A percentile compares a stretch with the other conserved stretches of the same genome.
These are phyloP conservation scores for Neurospora discreta DNA, from an alignment of 495 filamentous ascomycete species.

Conservation along the genomic window DNA sequence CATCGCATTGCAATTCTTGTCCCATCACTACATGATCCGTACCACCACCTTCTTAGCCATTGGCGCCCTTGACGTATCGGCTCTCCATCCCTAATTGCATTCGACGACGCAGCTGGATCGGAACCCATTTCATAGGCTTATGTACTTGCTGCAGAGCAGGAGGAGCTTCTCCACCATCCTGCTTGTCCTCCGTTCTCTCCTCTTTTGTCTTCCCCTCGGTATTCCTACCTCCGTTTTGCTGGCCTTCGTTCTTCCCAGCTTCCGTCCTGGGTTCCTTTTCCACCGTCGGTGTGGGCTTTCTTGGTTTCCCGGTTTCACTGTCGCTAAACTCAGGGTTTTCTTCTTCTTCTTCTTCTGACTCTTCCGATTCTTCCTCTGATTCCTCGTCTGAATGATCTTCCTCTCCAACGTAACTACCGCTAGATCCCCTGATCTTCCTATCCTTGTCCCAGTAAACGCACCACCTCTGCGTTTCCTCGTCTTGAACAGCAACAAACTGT, in stretches of 20 bases:
- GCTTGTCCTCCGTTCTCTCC: conserved; percentile 2
- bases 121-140: conserved; percentile 13
- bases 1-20: background rate
- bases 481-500: conserved; percentile 32
- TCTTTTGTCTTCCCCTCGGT: conserved; percentile 1
- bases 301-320: background rate
- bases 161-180: background rate
- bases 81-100: conserved; percentile 30
- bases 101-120: conserved; percentile 19
- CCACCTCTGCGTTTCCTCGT: conserved; percentile 32
- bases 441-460: conserved; percentile 33
- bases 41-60: background rate
- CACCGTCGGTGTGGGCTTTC: background rate
- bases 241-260: background rate
- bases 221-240: conserved; percentile 9
- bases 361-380: conserved; percentile 16
- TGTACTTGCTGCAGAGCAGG: background rate
- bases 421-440: conserved; percentile 11
- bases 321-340: conserved; percentile 11
- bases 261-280: background rate
- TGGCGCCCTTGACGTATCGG: conserved; percentile 24
- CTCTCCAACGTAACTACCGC: background rate
- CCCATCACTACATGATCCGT: background rate
- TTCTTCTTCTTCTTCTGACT: conserved; percentile 18
- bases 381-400: conserved; percentile 13